Evolutionary conservation across 2,329 filamentous ascomycete genomes (phyloP).

Genomic region (Coniochaeta hoffmannii): DNA sequence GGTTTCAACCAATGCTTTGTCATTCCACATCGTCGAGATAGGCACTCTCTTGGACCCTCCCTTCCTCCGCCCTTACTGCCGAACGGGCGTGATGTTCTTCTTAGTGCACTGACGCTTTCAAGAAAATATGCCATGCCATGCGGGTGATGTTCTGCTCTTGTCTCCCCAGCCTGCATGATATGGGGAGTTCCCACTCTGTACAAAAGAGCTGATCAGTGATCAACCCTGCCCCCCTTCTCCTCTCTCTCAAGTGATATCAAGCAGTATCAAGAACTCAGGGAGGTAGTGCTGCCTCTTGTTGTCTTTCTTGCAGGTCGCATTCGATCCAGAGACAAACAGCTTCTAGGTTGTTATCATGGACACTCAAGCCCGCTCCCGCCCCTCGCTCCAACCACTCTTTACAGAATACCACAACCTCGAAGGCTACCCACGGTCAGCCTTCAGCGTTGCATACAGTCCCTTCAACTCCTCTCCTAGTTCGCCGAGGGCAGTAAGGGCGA

Average conservation of each 20-base stretch:
- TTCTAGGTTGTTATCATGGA: conserved; percentile 14
- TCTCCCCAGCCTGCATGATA: not conserved
- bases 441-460: conserved; percentile 16
- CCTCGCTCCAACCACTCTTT: conserved; percentile 25
- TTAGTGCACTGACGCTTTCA: not conserved
- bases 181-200: not conserved
- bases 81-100: not conserved
- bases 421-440: conserved; percentile 14
- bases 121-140: not conserved
- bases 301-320: not conserved
- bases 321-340: not conserved
- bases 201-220: not conserved
- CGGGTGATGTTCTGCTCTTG: not conserved
- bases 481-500: conserved; percentile 20
- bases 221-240: not conserved
- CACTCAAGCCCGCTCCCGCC: conserved; percentile 15
- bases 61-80: too few species aligned
- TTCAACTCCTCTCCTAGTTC: conserved; percentile 17
- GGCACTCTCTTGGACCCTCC: not conserved
- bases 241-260: not conserved
- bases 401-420: conserved; percentile 20
- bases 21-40: not conserved
- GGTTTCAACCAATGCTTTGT: conserved; percentile 1
- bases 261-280: not conserved
- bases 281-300: not conserved